Conservation (phyloP, 371 early-diverging fungal genomes). For the Zychaea mexicana region DNA sequence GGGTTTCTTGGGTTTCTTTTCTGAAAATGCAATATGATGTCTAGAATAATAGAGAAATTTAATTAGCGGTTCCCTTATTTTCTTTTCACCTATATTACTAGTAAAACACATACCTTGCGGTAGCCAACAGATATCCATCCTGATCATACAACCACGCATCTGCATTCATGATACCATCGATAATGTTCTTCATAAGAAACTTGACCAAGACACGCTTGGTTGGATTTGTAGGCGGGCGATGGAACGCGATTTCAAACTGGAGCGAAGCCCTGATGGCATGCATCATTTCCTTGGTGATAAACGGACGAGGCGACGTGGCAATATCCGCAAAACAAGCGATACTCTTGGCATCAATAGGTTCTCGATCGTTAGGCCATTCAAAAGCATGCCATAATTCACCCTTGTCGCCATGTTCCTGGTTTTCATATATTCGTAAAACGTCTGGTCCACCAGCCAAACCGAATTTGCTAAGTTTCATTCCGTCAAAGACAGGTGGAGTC, state of each 20-base stretch:
- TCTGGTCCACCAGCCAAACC: not conserved
- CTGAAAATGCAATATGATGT: not conserved
- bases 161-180: not conserved
- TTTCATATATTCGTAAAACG: not conserved
- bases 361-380: not conserved
- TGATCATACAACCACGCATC: not conserved
- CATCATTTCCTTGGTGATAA: not conserved
- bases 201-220: not conserved
- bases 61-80: not conserved
- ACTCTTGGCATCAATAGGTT: not conserved
- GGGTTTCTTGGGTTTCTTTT: not conserved
- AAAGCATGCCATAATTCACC: slow-evolving; percentile 2
- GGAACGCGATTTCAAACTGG: not conserved
- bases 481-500: not conserved
- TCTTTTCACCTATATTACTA: not conserved
- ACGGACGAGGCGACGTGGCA: not conserved
- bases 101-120: not conserved
- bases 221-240: not conserved
- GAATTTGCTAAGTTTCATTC: not conserved
- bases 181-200: not conserved
- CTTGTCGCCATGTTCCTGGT: not conserved
- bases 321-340: not conserved
- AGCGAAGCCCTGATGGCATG: not conserved
- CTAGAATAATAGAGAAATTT: not conserved
- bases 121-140: not conserved